phyloP scores from a whole-genome alignment of 2,329 filamentous ascomycete genomes.

The Colletotrichum australisinense region DNA sequence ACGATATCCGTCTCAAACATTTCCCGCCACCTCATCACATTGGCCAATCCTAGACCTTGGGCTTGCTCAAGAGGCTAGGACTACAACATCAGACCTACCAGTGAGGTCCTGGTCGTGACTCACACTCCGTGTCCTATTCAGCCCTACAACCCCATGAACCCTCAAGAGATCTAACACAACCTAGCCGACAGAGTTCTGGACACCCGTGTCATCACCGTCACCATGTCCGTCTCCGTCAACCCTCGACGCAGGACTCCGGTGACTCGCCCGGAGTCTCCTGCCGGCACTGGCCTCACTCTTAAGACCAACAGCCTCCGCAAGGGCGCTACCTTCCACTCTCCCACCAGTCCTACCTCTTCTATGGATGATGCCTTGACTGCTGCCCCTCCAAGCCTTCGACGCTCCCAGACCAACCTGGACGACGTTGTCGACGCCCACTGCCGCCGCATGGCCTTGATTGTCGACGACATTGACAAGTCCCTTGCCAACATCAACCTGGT shows the following conservation, averaged over 20 bases:
- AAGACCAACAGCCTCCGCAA: slow-evolving; percentile 74
- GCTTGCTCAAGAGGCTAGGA: slow-evolving; percentile 30
- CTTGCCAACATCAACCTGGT: slow-evolving; percentile 59
- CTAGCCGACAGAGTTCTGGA: slow-evolving; percentile 44
- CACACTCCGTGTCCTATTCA: slow-evolving; percentile 42
- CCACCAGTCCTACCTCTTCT: slow-evolving; percentile 48
- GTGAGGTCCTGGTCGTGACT: slow-evolving; percentile 43
- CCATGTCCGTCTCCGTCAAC: slow-evolving; percentile 59
- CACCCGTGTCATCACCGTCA: slow-evolving; percentile 42
- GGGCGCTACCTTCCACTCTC: slow-evolving; percentile 74
- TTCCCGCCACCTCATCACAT: slow-evolving; percentile 28
- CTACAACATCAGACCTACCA: slow-evolving; percentile 22
- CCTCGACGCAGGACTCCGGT: slow-evolving; percentile 59
- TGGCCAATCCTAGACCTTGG: slow-evolving; percentile 32
- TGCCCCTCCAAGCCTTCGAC: slow-evolving; percentile 68
- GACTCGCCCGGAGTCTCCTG: slow-evolving; percentile 52
- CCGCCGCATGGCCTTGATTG: slow-evolving; percentile 74
- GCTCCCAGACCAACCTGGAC: slow-evolving; percentile 77
- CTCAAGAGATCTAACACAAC: slow-evolving; percentile 35
- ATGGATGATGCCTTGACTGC: slow-evolving; percentile 54
- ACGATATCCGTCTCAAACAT: slow-evolving; percentile 24
- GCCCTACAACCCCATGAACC: slow-evolving; percentile 36
- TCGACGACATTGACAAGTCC: slow-evolving; percentile 74
- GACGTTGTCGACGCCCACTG: slow-evolving; percentile 77
- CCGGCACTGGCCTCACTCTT: slow-evolving; percentile 56